Conservation (phyloP, 2,329 filamentous ascomycete genomes). For the Chaetomium globosum region DNA sequence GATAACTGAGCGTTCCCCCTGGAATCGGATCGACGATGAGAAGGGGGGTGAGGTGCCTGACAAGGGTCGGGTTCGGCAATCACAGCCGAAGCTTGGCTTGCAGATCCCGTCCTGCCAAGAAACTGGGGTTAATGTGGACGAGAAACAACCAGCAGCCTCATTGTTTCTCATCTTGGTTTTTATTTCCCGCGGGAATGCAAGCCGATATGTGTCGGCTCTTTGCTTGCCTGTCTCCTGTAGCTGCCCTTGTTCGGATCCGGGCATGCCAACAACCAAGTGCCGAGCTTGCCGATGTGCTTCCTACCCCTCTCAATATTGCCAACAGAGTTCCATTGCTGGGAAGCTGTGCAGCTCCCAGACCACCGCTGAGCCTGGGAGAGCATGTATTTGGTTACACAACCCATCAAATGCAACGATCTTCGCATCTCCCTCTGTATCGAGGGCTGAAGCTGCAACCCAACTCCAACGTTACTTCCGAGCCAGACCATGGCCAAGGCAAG, state of each 20-base stretch:
- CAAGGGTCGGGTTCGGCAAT: slow-evolving; percentile 20
- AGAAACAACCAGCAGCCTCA: neutral
- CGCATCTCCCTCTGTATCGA: neutral
- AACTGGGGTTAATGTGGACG: slow-evolving; percentile 20
- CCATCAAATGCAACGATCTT: slow-evolving; percentile 11
- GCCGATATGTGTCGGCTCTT: neutral
- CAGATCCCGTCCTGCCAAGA: slow-evolving; percentile 32
- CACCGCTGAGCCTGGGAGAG: neutral
- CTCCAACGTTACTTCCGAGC: slow-evolving; percentile 21
- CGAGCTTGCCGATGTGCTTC: neutral
- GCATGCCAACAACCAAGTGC: too few species aligned
- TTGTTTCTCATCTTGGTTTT: neutral
- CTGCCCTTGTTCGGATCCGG: neutral
- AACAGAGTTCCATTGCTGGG: neutral
- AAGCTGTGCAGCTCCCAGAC: neutral
- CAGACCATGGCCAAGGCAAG: slow-evolving; percentile 8
- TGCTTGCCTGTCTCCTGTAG: neutral
- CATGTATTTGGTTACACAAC: slow-evolving; percentile 1
- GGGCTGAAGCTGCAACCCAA: slow-evolving; percentile 10
- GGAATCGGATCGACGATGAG: neutral
- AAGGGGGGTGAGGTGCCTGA: neutral
- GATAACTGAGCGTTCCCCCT: neutral
- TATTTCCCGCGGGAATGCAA: neutral
- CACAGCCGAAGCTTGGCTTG: slow-evolving; percentile 30
- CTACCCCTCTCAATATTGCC: neutral